These are phyloP conservation scores for Dalechampia spathulata DNA, from an alignment of 441 rosid genomes.

Conservation along the genomic window DNA sequence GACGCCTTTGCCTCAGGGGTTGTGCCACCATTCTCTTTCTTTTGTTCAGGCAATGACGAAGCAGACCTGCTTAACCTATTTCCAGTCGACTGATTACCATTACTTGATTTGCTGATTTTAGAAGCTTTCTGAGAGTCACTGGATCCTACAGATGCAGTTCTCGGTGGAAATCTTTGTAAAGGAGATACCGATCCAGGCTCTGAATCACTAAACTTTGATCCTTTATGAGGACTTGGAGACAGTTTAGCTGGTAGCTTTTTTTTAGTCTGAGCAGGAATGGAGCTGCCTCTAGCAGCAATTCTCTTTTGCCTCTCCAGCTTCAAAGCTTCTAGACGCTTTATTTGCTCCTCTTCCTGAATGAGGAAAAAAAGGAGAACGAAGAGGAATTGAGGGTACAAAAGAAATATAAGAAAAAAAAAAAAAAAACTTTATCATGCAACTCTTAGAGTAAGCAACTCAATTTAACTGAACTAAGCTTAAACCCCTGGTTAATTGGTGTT, in stretches of 20 bases:
- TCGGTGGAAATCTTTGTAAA: conserved; percentile 48
- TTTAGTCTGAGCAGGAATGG: conserved; percentile 38
- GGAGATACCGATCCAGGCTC: conserved; percentile 77
- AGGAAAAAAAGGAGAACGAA: not conserved
- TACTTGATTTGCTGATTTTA: conserved; percentile 46
- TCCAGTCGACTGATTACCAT: conserved; percentile 47
- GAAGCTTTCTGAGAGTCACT: conserved; percentile 40
- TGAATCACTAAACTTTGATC: conserved; percentile 81
- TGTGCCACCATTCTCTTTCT: conserved; percentile 37
- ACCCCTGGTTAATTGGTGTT: too few species aligned
- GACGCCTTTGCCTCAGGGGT: conserved; percentile 59
- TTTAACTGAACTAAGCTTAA: too few species aligned
- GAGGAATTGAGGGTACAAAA: too few species aligned
- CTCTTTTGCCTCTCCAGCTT: conserved; percentile 90
- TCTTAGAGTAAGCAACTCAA: too few species aligned
- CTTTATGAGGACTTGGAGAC: conserved; percentile 57
- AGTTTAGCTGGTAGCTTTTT: conserved; percentile 51
- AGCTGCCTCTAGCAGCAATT: conserved; percentile 71
- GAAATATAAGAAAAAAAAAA: too few species aligned
- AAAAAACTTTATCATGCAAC: too few species aligned
- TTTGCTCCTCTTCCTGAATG: conserved; percentile 75
- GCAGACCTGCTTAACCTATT: conserved; percentile 57
- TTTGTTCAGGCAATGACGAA: conserved; percentile 56
- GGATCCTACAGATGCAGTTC: conserved; percentile 46
- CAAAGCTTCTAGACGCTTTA: conserved; percentile 71